Base-by-base conservation (phyloP, 495 filamentous ascomycete genomes). In the Chaetomium fimeti region DNA sequence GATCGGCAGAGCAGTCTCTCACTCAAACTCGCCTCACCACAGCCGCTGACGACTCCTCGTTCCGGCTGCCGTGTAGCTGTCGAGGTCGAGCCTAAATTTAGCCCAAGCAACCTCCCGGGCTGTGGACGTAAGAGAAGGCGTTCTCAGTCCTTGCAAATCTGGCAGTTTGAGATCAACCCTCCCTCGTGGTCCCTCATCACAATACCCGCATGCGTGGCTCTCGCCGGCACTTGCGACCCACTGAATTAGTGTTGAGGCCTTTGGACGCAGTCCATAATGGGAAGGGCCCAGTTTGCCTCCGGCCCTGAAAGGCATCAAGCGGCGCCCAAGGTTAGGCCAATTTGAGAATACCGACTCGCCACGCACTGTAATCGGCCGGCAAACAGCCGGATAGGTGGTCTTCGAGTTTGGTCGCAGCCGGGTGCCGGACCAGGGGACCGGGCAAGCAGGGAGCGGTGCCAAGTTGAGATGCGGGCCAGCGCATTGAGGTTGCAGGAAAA, bases 101-200 rank as follows among this genome's bases (percentile, higher is more conserved):
- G 71, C 57, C 64, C 60, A 57, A 69, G 69, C 71, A 73, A 69
- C 71, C 71, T 73, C 69, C n/a, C 29, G 28, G 42, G 38, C 8
- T 64, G 54, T 38, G 66, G 48, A 38, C 43, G 61, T 65, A 57
- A 27, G 57, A 40, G 61, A 32, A 48, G 57, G 58, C 47, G 13
- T 38, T 25, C 36, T 47, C 56, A 18, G 1, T 36, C 49, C 1
- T 28, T 27, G 24, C 13, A 18, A 32, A 11, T n/a, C 29, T 36
- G 29, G 27, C 49, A 52, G 49, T 43, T 43, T 13, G 13, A 52
- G 28, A 24, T 24, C 42, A 60, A 43, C 42, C 42, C 25, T 49
- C 47, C 38, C 18, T 18, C 2, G 28, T n/a, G 6, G 5, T 36
- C 6, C 20, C 38, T 55, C 12, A 11, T 20, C 52, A 15, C 1